phyloP scores from a whole-genome alignment of 2,329 filamentous ascomycete species.

The Colletotrichum noveboracense region DNA sequence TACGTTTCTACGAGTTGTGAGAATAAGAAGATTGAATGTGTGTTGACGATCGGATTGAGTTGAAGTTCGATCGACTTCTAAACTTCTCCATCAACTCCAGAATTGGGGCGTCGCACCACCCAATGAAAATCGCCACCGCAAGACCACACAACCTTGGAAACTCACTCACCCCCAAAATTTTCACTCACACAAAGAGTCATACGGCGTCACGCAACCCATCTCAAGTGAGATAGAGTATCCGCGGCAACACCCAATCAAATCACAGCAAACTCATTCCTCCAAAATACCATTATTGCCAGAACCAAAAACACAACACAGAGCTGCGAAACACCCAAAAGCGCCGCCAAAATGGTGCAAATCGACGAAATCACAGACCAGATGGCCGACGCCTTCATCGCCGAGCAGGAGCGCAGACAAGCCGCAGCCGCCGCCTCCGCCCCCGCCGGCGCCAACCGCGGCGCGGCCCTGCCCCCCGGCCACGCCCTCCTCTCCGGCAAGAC shows the following conservation, averaged over 20 bases:
- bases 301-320: not conserved
- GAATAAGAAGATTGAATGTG: not conserved
- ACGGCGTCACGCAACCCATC: not conserved
- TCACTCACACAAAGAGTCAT: not conserved
- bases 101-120: not conserved
- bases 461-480: slow-evolving; percentile 52
- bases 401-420: not conserved
- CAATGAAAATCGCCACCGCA: slow-evolving; percentile 17
- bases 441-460: slow-evolving; percentile 33
- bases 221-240: not conserved
- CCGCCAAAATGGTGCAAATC: slow-evolving; percentile 29
- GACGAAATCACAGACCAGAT: slow-evolving; percentile 49
- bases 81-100: slow-evolving; percentile 19
- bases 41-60: not conserved
- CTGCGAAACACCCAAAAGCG: not conserved
- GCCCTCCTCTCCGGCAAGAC: slow-evolving; percentile 45
- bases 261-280: not conserved
- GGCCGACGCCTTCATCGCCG: slow-evolving; percentile 34
- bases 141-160: not conserved
- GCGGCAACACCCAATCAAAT: not conserved
- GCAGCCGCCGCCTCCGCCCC: not conserved
- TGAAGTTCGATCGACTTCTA: slow-evolving; percentile 10
- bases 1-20: not conserved
- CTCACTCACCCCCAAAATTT: slow-evolving; percentile 6
- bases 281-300: not conserved